Conservation (phyloP, 805 yeast species). For the Candida nemodendra region DNA sequence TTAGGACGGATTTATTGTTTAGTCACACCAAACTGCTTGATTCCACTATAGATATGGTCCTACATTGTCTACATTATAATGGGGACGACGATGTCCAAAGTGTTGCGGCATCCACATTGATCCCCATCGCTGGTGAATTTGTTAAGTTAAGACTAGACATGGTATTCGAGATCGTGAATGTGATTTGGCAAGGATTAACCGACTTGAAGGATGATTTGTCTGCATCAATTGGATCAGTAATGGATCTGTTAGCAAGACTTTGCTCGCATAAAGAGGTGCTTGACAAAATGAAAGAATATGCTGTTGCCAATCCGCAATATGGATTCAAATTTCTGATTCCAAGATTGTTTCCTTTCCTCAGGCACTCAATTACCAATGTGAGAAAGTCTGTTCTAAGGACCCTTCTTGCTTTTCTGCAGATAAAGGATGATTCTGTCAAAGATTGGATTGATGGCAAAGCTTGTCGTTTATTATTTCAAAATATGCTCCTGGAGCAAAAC, state of each 20-base stretch:
- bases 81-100: conserved; percentile 98
- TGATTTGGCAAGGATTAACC: conserved; percentile 88
- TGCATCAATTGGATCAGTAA: conserved; percentile 92
- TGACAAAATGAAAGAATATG: conserved; percentile 63
- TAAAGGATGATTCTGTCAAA: conserved; percentile 44
- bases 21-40: conserved; percentile 58
- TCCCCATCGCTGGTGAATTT: conserved; percentile 88
- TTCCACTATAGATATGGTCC: conserved; percentile 76
- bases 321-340: conserved; percentile 83
- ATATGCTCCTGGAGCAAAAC: conserved; percentile 86
- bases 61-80: conserved; percentile 72
- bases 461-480: conserved; percentile 78
- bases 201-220: conserved; percentile 88
- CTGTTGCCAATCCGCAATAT: conserved; percentile 47
- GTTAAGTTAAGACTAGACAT: conserved; percentile 59
- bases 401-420: conserved; percentile 65
- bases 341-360: conserved; percentile 81
- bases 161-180: conserved; percentile 51
- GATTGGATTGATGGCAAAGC: conserved; percentile 79
- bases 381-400: conserved; percentile 85
- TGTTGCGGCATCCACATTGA: conserved; percentile 88
- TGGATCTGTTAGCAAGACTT: conserved; percentile 87
- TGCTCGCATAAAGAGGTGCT: conserved; percentile 81
- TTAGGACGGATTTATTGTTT: conserved; percentile 75
- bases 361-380: conserved; percentile 92